Percentiles rank a stretch among this genome's conserved stretches.
These are phyloP conservation scores for Quercus rubra DNA, from an alignment of 306 rosid species.

Conservation along the genomic window DNA sequence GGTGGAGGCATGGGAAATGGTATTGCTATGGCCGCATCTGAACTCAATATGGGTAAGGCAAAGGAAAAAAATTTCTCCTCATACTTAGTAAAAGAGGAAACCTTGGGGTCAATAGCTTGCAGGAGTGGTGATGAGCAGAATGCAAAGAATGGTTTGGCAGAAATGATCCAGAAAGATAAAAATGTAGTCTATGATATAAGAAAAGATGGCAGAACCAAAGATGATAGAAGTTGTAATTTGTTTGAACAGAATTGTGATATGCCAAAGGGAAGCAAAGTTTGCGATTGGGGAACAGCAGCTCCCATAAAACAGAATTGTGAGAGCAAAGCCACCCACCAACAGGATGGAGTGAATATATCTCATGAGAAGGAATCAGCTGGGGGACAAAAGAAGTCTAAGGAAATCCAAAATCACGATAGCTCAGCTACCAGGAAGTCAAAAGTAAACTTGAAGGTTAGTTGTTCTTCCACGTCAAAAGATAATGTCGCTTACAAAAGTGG, in stretches of 20 bases:
- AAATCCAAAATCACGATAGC: conserved; percentile 32
- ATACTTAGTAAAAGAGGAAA: conserved; percentile 31
- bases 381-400: conserved; percentile 64
- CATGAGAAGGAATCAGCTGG: conserved; percentile 44
- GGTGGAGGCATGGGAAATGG: conserved; percentile 32
- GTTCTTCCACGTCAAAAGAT: conserved; percentile 38
- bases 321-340: conserved; percentile 25
- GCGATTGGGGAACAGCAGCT: not conserved
- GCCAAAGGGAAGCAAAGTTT: conserved; percentile 42
- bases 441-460: conserved; percentile 41
- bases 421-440: conserved; percentile 36
- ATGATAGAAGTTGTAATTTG: not conserved
- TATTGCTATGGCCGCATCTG: conserved; percentile 26
- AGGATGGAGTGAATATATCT: conserved; percentile 38
- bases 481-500: conserved; percentile 35
- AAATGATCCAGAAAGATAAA: conserved; percentile 50
- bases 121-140: conserved; percentile 19
- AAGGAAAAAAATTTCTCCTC: conserved; percentile 39
- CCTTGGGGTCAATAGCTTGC: conserved; percentile 30
- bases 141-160: conserved; percentile 28
- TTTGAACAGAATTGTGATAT: not conserved
- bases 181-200: conserved; percentile 20
- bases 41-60: conserved; percentile 31
- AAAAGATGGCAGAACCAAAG: conserved; percentile 31
- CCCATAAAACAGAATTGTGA: not conserved